phyloP scores from a whole-genome alignment of 768 basidiomycete species.

The Dictyophora rubrovolvata region DNA sequence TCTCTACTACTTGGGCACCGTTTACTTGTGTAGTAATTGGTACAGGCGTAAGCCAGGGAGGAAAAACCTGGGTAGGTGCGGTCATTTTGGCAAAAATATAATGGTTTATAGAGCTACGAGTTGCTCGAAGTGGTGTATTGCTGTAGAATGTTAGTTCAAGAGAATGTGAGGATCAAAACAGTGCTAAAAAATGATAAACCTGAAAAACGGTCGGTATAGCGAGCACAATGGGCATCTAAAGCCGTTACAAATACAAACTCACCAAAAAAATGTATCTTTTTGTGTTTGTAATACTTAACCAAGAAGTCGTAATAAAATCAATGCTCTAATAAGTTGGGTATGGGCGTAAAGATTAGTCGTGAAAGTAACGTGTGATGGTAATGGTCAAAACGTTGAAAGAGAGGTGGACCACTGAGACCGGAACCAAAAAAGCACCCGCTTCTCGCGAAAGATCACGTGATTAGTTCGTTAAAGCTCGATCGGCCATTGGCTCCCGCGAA shows the following conservation, averaged over 20 bases:
- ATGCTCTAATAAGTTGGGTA: neutral
- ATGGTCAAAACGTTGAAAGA: neutral
- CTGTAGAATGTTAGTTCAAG: conserved; percentile 8
- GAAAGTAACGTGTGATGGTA: neutral
- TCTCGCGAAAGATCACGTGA: neutral
- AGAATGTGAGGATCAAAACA: neutral
- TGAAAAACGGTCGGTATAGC: neutral
- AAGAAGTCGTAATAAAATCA: neutral
- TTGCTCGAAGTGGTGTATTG: conserved; percentile 1
- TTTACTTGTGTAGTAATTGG: conserved; percentile 38
- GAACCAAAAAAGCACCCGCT: neutral
- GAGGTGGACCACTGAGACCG: neutral
- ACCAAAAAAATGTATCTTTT: neutral
- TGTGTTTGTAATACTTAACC: neutral
- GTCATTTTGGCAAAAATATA: conserved; percentile 1
- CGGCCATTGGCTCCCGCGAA: neutral
- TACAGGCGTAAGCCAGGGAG: conserved; percentile 64
- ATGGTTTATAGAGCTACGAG: neutral
- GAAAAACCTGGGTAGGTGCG: conserved; percentile 50
- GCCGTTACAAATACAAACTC: neutral
- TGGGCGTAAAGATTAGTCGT: neutral
- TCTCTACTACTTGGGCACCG: conserved; percentile 17
- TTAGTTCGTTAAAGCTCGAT: neutral
- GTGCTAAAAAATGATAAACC: neutral
- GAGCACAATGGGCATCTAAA: neutral